These are phyloP conservation scores for Thermochaetoides dissita DNA, from an alignment of 2,329 filamentous ascomycete genomes.

Conservation along the genomic window DNA sequence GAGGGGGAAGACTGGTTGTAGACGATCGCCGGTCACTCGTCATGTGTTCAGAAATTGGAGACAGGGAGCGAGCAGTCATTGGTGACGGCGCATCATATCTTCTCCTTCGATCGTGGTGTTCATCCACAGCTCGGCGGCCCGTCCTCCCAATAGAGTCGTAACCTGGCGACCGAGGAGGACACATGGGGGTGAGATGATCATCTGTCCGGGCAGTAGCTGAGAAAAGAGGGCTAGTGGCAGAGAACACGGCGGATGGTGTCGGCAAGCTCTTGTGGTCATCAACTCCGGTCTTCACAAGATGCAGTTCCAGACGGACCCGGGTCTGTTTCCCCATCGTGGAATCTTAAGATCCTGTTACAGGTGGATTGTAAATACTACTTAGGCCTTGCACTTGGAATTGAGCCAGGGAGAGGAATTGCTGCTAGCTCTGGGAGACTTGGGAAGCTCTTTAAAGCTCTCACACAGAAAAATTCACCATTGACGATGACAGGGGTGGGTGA, in stretches of 20 bases:
- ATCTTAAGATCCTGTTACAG: background rate
- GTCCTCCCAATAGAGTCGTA: constrained; percentile 23
- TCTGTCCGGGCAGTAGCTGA: constrained; percentile 21
- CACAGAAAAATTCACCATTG: too few relatives aligned
- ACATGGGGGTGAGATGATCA: constrained; percentile 23
- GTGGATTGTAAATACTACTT: too few relatives aligned
- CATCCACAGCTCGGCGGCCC: constrained; percentile 23
- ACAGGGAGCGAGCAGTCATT: constrained; percentile 10
- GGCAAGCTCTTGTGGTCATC: constrained; percentile 16
- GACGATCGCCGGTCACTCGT: constrained; percentile 9
- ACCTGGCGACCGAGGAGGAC: constrained; percentile 16
- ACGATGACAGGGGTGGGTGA: too few relatives aligned
- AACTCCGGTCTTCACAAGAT: constrained; percentile 23
- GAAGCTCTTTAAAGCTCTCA: too few relatives aligned
- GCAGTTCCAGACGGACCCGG: constrained; percentile 20
- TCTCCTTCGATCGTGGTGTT: constrained; percentile 20
- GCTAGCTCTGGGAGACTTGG: too few relatives aligned
- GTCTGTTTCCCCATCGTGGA: constrained; percentile 19
- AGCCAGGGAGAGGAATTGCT: too few relatives aligned
- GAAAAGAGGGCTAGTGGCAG: constrained; percentile 15
- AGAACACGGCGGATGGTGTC: constrained; percentile 10
- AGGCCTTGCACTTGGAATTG: too few relatives aligned
- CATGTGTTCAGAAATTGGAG: constrained; percentile 20
- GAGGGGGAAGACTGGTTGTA: constrained; percentile 6
- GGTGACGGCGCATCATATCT: constrained; percentile 11